phyloP scores from a whole-genome alignment of 495 filamentous ascomycete genomes.

The Elaphomyces granulatus region DNA sequence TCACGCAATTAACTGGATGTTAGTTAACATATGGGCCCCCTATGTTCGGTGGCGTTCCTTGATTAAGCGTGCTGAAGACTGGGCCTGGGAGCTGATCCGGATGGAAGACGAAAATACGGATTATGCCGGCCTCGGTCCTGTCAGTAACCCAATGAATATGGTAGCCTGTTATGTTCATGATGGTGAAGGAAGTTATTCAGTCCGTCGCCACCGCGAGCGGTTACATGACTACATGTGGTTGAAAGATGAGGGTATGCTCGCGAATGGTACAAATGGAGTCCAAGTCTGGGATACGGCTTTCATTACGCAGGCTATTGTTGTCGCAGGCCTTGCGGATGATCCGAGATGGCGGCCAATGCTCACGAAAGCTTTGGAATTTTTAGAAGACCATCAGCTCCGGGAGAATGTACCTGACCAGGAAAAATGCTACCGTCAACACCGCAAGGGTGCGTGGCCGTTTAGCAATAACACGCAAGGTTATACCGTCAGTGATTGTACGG shows the following conservation, averaged over 20 bases:
- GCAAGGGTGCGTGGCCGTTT: constrained; percentile 93
- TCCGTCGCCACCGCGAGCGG: constrained; percentile 65
- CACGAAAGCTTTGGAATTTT: constrained; percentile 65
- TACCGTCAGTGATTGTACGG: constrained; percentile 85
- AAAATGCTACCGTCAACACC: constrained; percentile 75
- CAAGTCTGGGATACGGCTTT: constrained; percentile 96
- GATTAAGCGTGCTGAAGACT: constrained; percentile 52
- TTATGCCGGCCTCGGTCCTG: constrained; percentile 73
- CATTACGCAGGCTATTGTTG: constrained; percentile 64
- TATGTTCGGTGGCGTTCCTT: constrained; percentile 47
- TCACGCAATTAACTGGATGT: constrained; percentile 54
- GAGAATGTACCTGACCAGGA: constrained; percentile 68
- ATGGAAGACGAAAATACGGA: constrained; percentile 89
- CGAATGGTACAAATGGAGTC: constrained; percentile 92
- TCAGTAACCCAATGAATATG: constrained; percentile 79
- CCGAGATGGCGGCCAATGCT: constrained; percentile 75
- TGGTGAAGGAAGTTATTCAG: constrained; percentile 60
- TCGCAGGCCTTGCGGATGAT: constrained; percentile 63
- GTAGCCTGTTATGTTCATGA: constrained; percentile 71
- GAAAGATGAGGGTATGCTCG: constrained; percentile 80
- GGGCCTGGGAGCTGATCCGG: constrained; percentile 61
- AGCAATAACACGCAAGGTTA: constrained; percentile 87
- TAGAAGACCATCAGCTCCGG: constrained; percentile 83
- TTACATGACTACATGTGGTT: constrained; percentile 84
- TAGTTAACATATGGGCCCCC: constrained; percentile 68